Conservation (phyloP, 129 eudicot genomes). For the Deinandra increscens region DNA sequence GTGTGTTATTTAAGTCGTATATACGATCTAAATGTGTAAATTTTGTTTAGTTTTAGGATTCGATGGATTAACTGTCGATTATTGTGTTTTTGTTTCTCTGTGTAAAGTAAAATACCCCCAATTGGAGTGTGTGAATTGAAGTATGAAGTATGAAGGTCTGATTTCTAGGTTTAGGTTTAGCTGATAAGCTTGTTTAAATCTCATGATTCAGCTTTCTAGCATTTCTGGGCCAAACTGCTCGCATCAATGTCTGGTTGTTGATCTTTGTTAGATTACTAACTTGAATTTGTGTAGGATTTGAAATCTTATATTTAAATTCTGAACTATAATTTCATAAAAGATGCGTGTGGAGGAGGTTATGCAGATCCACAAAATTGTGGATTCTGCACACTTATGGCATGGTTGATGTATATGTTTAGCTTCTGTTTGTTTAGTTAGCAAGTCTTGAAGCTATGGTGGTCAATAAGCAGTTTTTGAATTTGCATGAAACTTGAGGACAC, state of each 20-base stretch:
- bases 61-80: neutral
- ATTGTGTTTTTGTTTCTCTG: neutral
- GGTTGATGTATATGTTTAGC: constrained; percentile 1
- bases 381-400: neutral
- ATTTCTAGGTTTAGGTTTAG: neutral
- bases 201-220: neutral
- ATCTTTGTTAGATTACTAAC: neutral
- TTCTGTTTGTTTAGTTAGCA: neutral
- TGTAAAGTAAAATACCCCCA: neutral
- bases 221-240: neutral
- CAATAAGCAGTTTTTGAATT: neutral
- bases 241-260: neutral
- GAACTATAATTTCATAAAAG: neutral
- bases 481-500: neutral
- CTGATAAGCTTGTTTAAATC: no score
- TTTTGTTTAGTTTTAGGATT: neutral
- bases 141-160: neutral
- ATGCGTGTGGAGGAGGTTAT: neutral
- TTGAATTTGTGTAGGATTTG: neutral
- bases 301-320: neutral
- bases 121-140: constrained; percentile 1
- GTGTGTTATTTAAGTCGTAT: neutral
- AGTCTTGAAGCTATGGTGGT: neutral
- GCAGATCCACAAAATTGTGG: neutral
- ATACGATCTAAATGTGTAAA: neutral